A percentile compares a stretch with the other conserved stretches of the same genome.
phyloP scores from a whole-genome alignment of 1,139 yeast species.

The Debaryomyces nepalensis region DNA sequence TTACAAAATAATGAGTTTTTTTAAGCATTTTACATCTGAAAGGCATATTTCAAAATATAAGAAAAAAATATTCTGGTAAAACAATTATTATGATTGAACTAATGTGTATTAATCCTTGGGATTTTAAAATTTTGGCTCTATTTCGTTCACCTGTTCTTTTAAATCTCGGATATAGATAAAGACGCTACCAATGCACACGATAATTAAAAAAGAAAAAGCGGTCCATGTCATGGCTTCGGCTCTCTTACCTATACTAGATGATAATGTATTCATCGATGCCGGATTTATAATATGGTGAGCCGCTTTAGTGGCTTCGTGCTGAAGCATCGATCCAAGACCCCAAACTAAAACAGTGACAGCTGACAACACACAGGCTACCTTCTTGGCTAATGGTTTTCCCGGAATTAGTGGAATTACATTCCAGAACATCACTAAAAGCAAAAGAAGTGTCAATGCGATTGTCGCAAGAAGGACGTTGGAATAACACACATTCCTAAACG shows the following conservation, averaged over 20 bases:
- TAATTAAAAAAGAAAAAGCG: slow-evolving; percentile 51
- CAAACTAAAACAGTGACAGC: slow-evolving; percentile 52
- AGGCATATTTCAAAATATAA: too few species aligned
- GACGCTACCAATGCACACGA: slow-evolving; percentile 27
- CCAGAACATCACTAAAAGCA: slow-evolving; percentile 49
- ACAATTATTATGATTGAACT: neutral
- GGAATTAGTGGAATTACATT: slow-evolving; percentile 55
- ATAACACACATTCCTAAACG: slow-evolving; percentile 53
- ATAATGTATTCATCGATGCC: slow-evolving; percentile 57
- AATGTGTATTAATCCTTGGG: neutral
- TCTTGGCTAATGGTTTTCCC: slow-evolving; percentile 36
- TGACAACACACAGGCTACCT: slow-evolving; percentile 39
- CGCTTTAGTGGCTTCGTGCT: slow-evolving; percentile 61
- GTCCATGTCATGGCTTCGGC: slow-evolving; percentile 69
- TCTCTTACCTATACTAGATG: slow-evolving; percentile 52
- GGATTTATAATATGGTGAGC: slow-evolving; percentile 47
- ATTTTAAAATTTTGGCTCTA: slow-evolving; percentile 14
- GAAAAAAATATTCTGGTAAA: too few species aligned
- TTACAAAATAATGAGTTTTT: too few species aligned
- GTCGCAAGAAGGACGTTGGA: slow-evolving; percentile 59
- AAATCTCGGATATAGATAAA: slow-evolving; percentile 15
- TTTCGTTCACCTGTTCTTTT: slow-evolving; percentile 8
- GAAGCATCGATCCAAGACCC: slow-evolving; percentile 75
- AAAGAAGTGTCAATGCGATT: slow-evolving; percentile 46
- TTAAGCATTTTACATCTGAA: too few species aligned